phyloP scores from a whole-genome alignment of 2,329 filamentous ascomycete species.

The Teratosphaeria nubilosa region DNA sequence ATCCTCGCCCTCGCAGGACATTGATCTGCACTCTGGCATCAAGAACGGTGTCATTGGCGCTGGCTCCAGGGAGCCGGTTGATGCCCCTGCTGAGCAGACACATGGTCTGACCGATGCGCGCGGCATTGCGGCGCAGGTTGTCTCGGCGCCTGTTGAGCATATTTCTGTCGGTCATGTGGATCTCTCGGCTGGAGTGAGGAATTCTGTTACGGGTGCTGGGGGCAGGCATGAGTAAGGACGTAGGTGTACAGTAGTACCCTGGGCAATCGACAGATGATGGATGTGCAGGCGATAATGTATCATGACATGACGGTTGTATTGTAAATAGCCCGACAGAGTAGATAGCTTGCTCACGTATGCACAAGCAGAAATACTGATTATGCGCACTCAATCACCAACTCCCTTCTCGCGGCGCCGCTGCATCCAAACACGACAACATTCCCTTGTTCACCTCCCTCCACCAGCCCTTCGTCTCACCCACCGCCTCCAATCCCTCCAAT shows the following conservation, averaged over 20 bases:
- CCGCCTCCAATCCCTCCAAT: no score
- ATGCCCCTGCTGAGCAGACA: neutral
- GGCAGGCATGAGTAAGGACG: neutral
- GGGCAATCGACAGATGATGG: neutral
- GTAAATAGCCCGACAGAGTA: neutral
- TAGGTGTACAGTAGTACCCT: neutral
- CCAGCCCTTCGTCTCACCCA: no score
- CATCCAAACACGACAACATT: no score
- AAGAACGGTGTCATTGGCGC: neutral
- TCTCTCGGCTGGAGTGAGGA: neutral
- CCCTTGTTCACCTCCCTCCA: no score
- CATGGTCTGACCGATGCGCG: neutral
- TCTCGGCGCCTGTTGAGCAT: neutral
- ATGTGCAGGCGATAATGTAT: neutral
- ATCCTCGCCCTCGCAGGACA: neutral
- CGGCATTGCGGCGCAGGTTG: neutral
- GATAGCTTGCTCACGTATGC: neutral
- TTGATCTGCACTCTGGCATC: neutral
- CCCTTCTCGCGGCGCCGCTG: no score
- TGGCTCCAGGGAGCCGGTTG: neutral
- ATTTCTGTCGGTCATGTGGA: neutral
- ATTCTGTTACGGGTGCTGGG: neutral
- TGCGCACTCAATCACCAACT: no score
- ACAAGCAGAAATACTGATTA: no score
- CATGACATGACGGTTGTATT: neutral